A percentile compares a stretch with the other conserved stretches of the same genome.
These are phyloP conservation scores for Podospora comata DNA, from an alignment of 495 filamentous ascomycete genomes.

Conservation along the genomic window DNA sequence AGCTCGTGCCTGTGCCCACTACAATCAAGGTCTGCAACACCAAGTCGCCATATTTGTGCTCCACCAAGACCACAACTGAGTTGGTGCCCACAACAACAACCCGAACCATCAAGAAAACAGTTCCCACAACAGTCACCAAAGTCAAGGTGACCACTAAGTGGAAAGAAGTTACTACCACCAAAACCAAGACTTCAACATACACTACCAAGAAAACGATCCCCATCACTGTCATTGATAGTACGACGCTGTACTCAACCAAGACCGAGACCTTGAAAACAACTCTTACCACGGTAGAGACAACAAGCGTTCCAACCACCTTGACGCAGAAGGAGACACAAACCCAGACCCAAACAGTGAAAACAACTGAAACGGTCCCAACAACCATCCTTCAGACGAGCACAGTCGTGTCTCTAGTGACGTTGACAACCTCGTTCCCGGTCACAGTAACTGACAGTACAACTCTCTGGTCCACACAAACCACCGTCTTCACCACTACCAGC, in stretches of 20 bases:
- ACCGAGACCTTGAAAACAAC: constrained; percentile 11
- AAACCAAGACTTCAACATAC: constrained; percentile 15
- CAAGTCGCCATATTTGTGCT: constrained; percentile 19
- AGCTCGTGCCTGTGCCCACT: constrained; percentile 24
- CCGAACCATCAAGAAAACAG: not conserved
- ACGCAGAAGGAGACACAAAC: constrained; percentile 1
- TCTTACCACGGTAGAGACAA: not conserved
- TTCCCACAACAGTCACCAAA: constrained; percentile 1
- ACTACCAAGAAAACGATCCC: constrained; percentile 23
- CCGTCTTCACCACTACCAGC: constrained; percentile 26
- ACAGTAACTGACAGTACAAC: constrained; percentile 33
- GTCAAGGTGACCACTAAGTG: constrained; percentile 18
- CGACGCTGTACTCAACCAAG: constrained; percentile 27
- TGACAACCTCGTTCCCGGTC: constrained; percentile 26
- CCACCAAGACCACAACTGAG: constrained; percentile 27
- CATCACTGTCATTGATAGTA: constrained; percentile 28
- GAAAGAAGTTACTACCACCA: constrained; percentile 19
- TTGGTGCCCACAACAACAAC: constrained; percentile 22
- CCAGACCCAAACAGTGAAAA: constrained; percentile 14
- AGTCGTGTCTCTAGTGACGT: constrained; percentile 18
- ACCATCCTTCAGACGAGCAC: constrained; percentile 19
- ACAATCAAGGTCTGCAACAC: constrained; percentile 26
- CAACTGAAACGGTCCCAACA: constrained; percentile 18
- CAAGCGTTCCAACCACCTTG: not conserved
- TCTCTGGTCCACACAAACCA: constrained; percentile 22